A percentile compares a stretch with the other conserved stretches of the same genome.
phyloP scores from a whole-genome alignment of 345 rosid species.

The Iberis pinnata region DNA sequence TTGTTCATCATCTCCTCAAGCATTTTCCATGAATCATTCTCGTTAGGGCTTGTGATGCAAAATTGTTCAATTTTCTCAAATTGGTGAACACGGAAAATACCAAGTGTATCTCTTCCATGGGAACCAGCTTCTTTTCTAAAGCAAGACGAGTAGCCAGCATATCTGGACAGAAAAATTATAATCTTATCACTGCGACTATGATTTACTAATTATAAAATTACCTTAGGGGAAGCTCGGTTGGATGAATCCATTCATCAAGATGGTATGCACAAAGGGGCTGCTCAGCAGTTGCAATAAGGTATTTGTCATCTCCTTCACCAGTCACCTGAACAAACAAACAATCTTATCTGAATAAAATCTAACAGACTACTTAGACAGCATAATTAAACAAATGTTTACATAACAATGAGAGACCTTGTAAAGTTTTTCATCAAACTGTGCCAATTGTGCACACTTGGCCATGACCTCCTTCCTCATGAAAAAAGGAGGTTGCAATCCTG shows the following conservation, averaged over 20 bases:
- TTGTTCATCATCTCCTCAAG: conserved; percentile 89
- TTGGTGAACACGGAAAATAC: conserved; percentile 97
- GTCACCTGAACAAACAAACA: conserved; percentile 49
- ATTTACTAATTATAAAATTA: not conserved
- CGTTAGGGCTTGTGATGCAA: conserved; percentile 82
- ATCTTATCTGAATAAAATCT: not conserved
- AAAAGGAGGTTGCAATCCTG: conserved; percentile 76
- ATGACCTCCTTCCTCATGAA: conserved; percentile 87
- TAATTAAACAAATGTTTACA: not conserved
- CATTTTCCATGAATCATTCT: conserved; percentile 81
- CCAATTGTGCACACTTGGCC: conserved; percentile 90
- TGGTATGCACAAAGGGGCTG: conserved; percentile 94
- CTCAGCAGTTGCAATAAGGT: conserved; percentile 95
- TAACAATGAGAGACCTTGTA: conserved; percentile 49
- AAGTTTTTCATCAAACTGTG: conserved; percentile 90
- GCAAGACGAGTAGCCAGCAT: conserved; percentile 92
- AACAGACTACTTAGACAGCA: not conserved
- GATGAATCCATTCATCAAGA: conserved; percentile 90
- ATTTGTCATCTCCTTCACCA: conserved; percentile 91
- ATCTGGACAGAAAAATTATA: conserved; percentile 37
- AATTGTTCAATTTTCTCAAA: conserved; percentile 98
- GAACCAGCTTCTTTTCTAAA: conserved; percentile 98
- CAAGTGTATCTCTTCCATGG: conserved; percentile 92
- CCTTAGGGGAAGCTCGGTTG: conserved; percentile 73
- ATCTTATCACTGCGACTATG: not conserved